Evolutionary conservation across 768 basidiomycete genomes (phyloP).

Genomic region (Termitomyces sp.): DNA sequence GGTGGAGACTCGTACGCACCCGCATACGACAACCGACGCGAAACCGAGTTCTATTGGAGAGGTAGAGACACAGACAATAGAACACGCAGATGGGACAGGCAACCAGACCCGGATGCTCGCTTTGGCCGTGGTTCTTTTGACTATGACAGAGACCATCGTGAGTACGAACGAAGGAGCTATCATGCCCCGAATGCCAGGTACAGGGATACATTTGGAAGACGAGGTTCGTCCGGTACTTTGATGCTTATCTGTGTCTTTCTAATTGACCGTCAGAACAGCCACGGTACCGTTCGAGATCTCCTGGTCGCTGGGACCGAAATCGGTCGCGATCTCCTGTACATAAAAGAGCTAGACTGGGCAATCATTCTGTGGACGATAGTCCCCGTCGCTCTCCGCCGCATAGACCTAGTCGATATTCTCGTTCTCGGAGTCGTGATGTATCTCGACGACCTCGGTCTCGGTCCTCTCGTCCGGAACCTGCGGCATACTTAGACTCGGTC

Average conservation of each 20-base stretch:
- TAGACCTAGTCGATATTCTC: conserved; percentile 5
- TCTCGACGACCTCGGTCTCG: conserved; percentile 5
- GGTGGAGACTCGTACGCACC: conserved; percentile 27
- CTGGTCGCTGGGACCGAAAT: conserved; percentile 21
- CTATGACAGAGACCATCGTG: conserved; percentile 16
- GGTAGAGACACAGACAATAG: neutral
- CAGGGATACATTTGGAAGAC: conserved; percentile 15
- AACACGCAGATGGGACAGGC: conserved; percentile 14
- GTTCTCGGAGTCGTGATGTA: conserved; percentile 10
- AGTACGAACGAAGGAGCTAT: conserved; percentile 18
- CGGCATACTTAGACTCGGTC: neutral
- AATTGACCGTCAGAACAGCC: neutral
- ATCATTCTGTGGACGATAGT: conserved; percentile 22
- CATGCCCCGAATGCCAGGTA: conserved; percentile 12
- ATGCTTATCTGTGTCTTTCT: neutral
- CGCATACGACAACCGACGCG: conserved; percentile 22
- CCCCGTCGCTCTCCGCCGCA: conserved; percentile 17
- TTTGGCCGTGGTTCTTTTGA: conserved; percentile 7
- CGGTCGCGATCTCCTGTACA: conserved; percentile 17
- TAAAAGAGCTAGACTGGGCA: conserved; percentile 21
- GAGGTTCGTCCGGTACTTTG: conserved; percentile 8
- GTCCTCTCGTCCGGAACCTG: conserved; percentile 10
- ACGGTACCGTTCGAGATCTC: conserved; percentile 18
- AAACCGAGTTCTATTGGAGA: conserved; percentile 11
- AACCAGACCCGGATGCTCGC: conserved; percentile 10